Conservation (phyloP, 2,329 filamentous ascomycete species). For the Hypoxylon sp. region DNA sequence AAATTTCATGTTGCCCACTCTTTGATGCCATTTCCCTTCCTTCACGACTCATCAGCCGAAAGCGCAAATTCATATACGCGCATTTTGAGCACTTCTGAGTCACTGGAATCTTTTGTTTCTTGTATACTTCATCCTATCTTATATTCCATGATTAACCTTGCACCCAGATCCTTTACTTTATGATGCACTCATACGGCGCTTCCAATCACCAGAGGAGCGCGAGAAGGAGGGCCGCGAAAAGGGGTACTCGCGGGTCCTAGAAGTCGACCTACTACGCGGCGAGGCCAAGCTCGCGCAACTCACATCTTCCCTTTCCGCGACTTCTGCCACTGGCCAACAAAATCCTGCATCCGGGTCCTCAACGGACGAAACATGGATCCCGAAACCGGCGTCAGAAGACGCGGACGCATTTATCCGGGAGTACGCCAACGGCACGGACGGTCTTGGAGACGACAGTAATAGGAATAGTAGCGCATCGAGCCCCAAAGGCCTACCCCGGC, state of each 20-base stretch:
- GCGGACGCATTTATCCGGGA: slow-evolving; percentile 46
- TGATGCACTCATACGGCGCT: slow-evolving; percentile 82
- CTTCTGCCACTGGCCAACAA: not conserved
- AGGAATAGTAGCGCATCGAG: slow-evolving; percentile 77
- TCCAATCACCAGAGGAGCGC: slow-evolving; percentile 80
- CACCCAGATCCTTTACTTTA: slow-evolving; percentile 81
- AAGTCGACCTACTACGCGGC: slow-evolving; percentile 81
- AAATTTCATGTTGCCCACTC: not conserved
- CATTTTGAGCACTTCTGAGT: not conserved
- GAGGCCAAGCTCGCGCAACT: slow-evolving; percentile 75
- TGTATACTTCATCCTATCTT: slow-evolving; percentile 7
- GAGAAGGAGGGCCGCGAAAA: slow-evolving; percentile 79
- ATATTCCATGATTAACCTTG: slow-evolving; percentile 9
- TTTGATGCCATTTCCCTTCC: not conserved
- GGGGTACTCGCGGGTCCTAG: slow-evolving; percentile 83
- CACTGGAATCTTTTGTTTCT: not conserved
- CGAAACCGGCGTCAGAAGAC: slow-evolving; percentile 38
- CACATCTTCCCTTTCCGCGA: slow-evolving; percentile 12
- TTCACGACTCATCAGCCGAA: not conserved
- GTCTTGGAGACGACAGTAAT: slow-evolving; percentile 74
- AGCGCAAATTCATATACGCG: not conserved
- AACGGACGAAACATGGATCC: slow-evolving; percentile 27
- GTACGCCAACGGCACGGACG: slow-evolving; percentile 39
- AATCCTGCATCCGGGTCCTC: slow-evolving; percentile 7
- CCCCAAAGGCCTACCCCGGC: slow-evolving; percentile 30